Evolutionary conservation across 495 filamentous ascomycete genomes (phyloP), one percentile per base, ranked within the genome.

Genomic region (Penicillium canariense): DNA sequence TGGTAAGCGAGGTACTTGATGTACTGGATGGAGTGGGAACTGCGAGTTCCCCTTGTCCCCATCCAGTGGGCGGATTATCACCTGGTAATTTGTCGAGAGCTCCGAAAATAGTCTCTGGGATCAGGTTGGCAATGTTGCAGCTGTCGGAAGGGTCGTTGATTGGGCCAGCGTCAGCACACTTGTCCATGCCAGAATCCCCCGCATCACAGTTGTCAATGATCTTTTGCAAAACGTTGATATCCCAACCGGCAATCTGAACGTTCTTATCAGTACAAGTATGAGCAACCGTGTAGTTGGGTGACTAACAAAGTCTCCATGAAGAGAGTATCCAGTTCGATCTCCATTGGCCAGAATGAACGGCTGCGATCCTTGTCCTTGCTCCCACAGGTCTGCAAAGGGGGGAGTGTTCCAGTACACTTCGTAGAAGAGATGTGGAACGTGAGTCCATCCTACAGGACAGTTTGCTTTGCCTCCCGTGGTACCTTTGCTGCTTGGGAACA

Each of bases 341-440:
- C 65, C 65, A 34, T 55, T 62, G 2, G 62, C 54, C 20, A 58
- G 88, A 69, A 90, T 83, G 17, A 61, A 61, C 12, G 58, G 58
- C 27, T 61, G 58, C 65, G 78, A 77, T 47, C 78, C 66, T 6
- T 50, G 15, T 0, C 50, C 50, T 32, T 68, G 76, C 25, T 77
- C 79, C 58, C 58, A 61, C 27, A 50, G 14, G 48, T 80, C 68
- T 15, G 67, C 66, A 56, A 87, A 84, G 4, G 65, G 55, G 46
- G 79, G 74, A 9, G 84, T 84, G 59, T 84, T 71, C 74, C 81
- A 90, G 66, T 83, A 81, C 12, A 86, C 75, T 71, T 90, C 88
- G 61, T 80, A 87, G 72, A 90, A 90, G 54, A 90, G 69, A 53
- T 85, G 83, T 49, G 84, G 71, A 5, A 84, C 66, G 23, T 81